Percentiles rank a stretch among this genome's conserved stretches.
Evolutionary conservation across 345 rosid genomes (phyloP).

Genomic region (Raphanus raphanistrum): DNA sequence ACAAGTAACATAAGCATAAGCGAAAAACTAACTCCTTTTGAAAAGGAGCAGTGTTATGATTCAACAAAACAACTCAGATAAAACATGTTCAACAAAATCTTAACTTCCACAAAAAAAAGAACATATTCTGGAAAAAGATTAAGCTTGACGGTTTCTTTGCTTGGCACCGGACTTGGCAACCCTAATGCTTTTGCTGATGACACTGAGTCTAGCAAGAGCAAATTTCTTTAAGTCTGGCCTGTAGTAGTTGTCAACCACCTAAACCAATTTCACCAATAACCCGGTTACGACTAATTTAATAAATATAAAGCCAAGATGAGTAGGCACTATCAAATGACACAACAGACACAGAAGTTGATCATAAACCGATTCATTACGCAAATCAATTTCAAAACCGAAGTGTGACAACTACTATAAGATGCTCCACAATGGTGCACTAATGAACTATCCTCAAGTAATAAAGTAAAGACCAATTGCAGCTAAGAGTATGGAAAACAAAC

Average conservation of each 20-base stretch:
- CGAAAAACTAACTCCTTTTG: slow-evolving; percentile 3
- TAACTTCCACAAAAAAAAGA: background rate
- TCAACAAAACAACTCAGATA: slow-evolving; percentile 8
- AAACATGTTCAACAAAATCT: slow-evolving; percentile 37
- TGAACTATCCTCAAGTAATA: background rate
- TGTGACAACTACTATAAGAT: background rate
- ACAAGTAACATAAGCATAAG: background rate
- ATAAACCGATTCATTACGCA: background rate
- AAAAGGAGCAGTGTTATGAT: slow-evolving; percentile 18
- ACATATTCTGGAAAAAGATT: background rate
- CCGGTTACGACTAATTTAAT: background rate
- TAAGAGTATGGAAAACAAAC: background rate
- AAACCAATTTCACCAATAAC: background rate
- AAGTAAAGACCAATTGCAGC: background rate
- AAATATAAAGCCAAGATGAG: background rate
- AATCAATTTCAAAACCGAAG: background rate
- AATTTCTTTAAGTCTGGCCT: slow-evolving; percentile 87
- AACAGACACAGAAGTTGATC: background rate
- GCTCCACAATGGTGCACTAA: background rate
- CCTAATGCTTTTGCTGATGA: slow-evolving; percentile 73
- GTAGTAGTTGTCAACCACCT: slow-evolving; percentile 86
- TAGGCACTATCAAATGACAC: background rate
- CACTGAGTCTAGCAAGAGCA: slow-evolving; percentile 87
- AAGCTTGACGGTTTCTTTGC: slow-evolving; percentile 84
- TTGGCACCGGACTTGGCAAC: slow-evolving; percentile 84